A percentile compares a stretch with the other conserved stretches of the same genome.
Conservation (phyloP, 441 rosid genomes). For the Erodium moschatum region DNA sequence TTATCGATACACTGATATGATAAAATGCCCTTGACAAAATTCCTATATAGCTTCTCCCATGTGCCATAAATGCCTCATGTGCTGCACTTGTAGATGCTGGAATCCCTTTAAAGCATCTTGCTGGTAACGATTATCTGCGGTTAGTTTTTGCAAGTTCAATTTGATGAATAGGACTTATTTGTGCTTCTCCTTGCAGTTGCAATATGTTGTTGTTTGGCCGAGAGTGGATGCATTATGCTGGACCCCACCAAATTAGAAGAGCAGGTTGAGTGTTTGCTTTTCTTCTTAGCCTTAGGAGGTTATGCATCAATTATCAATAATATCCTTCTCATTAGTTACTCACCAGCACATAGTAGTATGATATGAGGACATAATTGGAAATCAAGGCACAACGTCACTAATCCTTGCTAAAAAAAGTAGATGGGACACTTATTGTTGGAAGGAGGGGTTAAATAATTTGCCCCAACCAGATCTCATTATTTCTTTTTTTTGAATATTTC, state of each 20-base stretch:
- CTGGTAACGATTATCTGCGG: constrained; percentile 37
- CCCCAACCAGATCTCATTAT: not conserved
- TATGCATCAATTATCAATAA: too few species aligned
- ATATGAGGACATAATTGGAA: too few species aligned
- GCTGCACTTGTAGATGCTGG: constrained; percentile 97
- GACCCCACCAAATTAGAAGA: constrained; percentile 86
- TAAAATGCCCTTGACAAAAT: constrained; percentile 34
- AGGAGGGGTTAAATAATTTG: not conserved
- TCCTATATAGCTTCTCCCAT: constrained; percentile 57
- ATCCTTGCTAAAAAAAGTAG: too few species aligned
- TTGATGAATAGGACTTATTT: constrained; percentile 12
- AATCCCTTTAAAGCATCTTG: constrained; percentile 87
- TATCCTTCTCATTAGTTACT: too few species aligned
- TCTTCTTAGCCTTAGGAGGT: too few species aligned
- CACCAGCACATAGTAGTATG: too few species aligned
- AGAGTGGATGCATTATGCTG: constrained; percentile 46
- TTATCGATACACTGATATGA: not conserved
- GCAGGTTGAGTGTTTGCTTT: constrained; percentile 37
- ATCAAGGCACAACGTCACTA: too few species aligned
- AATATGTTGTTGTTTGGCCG: constrained; percentile 67
- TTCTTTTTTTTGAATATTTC: not conserved
- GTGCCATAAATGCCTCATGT: constrained; percentile 92
- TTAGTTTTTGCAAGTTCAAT: constrained; percentile 12
- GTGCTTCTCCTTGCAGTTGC: constrained; percentile 51
- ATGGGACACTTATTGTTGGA: too few species aligned